Evolutionary conservation across 345 rosid species (phyloP).

Genomic region (Schrenkiella parvula): DNA sequence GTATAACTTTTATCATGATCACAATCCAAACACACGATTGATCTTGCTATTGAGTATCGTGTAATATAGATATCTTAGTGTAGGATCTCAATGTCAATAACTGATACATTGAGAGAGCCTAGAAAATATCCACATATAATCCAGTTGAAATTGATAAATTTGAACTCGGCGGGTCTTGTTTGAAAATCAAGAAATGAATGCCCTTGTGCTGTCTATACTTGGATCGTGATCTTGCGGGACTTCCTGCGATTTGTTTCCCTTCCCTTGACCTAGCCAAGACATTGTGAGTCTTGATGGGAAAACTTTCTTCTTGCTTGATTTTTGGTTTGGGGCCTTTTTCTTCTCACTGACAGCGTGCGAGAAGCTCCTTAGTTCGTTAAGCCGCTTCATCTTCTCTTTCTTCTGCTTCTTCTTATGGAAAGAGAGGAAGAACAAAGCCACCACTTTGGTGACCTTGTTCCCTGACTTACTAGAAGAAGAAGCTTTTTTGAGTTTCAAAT

Average conservation of each 20-base stretch:
- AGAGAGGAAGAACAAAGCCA: conserved; percentile 35
- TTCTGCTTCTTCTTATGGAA: conserved; percentile 37
- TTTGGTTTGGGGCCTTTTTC: conserved; percentile 18
- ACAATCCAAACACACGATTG: conserved; percentile 9
- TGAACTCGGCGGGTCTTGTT: neutral
- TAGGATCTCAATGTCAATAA: conserved; percentile 14
- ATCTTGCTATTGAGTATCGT: neutral
- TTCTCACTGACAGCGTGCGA: conserved; percentile 32
- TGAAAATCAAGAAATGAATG: conserved; percentile 22
- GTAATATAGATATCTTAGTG: neutral
- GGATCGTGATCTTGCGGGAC: conserved; percentile 19
- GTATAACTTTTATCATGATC: neutral
- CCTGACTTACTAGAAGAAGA: conserved; percentile 20
- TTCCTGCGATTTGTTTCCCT: conserved; percentile 15
- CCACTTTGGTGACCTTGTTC: conserved; percentile 33
- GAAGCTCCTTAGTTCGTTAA: conserved; percentile 33
- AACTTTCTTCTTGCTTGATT: conserved; percentile 30
- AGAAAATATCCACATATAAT: neutral
- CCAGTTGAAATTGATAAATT: neutral
- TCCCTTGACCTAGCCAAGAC: conserved; percentile 35
- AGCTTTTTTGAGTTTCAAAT: conserved; percentile 36
- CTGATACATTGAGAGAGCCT: neutral
- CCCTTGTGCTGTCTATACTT: conserved; percentile 27
- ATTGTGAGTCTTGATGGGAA: conserved; percentile 22
- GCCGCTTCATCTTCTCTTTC: conserved; percentile 39